Percentiles rank a stretch among this genome's conserved stretches.
These are phyloP conservation scores for Naganishia vishniacii DNA, from an alignment of 768 basidiomycete genomes.

Conservation along the genomic window DNA sequence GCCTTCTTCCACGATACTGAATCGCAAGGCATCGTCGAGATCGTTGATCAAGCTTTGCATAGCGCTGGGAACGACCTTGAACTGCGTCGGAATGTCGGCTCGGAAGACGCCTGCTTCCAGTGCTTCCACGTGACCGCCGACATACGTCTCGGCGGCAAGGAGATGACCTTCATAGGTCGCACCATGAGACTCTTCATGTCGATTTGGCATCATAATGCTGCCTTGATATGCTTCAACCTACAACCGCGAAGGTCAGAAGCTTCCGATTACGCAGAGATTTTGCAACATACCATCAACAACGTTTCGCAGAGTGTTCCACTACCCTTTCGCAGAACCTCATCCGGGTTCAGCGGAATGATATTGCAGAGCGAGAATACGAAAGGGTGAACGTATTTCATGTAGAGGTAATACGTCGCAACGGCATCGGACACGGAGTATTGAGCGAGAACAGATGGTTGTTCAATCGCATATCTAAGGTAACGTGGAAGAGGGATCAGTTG, in stretches of 20 bases:
- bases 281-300: conserved; percentile 82
- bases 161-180: conserved; percentile 93
- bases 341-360: conserved; percentile 93
- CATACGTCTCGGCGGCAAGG: conserved; percentile 95
- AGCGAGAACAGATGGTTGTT: conserved; percentile 87
- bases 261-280: no score
- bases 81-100: conserved; percentile 88
- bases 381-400: conserved; percentile 99
- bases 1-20: conserved; percentile 77
- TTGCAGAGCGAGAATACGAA: conserved; percentile 99
- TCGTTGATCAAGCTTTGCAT: conserved; percentile 86
- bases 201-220: conserved; percentile 93
- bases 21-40: conserved; percentile 82
- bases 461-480: conserved; percentile 74
- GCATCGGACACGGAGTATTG: conserved; percentile 99
- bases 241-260: not conserved
- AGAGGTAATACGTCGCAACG: conserved; percentile 98
- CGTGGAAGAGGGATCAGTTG: not conserved
- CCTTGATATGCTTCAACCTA: conserved; percentile 93
- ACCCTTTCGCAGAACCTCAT: conserved; percentile 93
- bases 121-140: conserved; percentile 97
- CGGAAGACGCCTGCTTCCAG: conserved; percentile 97
- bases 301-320: conserved; percentile 96
- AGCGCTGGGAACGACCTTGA: conserved; percentile 85
- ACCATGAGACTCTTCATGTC: conserved; percentile 86